Evolutionary conservation across 805 yeast genomes (phyloP), one percentile per base, ranked within the genome.

Genomic region (Ogataea methanolica): DNA sequence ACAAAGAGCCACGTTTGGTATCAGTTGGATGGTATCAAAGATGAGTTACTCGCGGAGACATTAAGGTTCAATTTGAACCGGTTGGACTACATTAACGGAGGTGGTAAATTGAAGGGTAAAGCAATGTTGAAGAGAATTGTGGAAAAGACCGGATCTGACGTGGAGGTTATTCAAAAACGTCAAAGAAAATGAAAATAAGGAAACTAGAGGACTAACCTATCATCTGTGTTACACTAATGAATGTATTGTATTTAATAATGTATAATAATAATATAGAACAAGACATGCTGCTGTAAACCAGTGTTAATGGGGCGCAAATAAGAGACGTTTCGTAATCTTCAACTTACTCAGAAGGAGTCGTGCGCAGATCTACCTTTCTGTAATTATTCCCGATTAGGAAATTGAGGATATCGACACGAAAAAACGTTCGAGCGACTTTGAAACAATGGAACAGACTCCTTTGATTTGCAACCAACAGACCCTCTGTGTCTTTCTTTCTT

Each of bases 1-100:
- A 69, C 83, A 6, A 78, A 78, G 33, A 79, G 80, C 55, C 78
- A 85, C 60, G 69, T 89, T 19, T 90, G 97, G 96, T 88, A 84
- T 58, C 88, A 86, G 56, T 72, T 92, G 11, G 94, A 86, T 63
- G 91, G 89, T 0, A 74, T 78, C 41, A 78, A 80, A 45, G 94
- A 87, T 61, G 88, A 82, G 52, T 65, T 67, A 1, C 56, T 85
- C 41, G 86, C 87, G 0, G 94, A 87, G 56, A 70, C 72, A 7
- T 63, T 85, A 36, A 73, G 95, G 55, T 70, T 72, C 41, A 82
- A 79, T 47, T 64, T 84, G 44, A 74, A 73, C 46, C 61, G 70
- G 34, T 45, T 68, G 12, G 72, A 68, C 42, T 66, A 65, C 46
- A 45, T 63, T 15, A 58, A 57, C 35, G 67, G 69, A 29, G 68